These are phyloP conservation scores for Coprinopsis strossmayeri DNA, from an alignment of 768 basidiomycete genomes.

Conservation along the genomic window DNA sequence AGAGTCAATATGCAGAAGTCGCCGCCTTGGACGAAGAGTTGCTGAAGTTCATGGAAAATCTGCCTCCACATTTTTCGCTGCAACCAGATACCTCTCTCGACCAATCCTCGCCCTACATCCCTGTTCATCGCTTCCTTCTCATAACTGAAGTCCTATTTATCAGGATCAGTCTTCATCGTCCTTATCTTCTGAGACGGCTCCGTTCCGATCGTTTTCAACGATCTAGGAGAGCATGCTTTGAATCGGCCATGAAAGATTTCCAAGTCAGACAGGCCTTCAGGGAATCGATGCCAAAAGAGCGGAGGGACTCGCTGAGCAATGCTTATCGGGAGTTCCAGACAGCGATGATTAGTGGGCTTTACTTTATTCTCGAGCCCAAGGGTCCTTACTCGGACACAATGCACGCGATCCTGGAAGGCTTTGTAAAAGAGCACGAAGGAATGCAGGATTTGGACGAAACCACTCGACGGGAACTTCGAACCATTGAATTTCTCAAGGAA, in stretches of 20 bases:
- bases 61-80: constrained; percentile 76
- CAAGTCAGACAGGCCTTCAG: constrained; percentile 68
- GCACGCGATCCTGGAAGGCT: constrained; percentile 75
- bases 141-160: constrained; percentile 88
- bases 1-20: constrained; percentile 80
- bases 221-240: constrained; percentile 83
- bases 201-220: constrained; percentile 75
- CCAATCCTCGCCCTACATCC: constrained; percentile 54
- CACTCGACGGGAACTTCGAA: constrained; percentile 75
- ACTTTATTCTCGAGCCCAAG: constrained; percentile 72
- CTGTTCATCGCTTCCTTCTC: constrained; percentile 82
- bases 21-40: constrained; percentile 78
- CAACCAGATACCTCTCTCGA: constrained; percentile 77
- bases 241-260: constrained; percentile 85
- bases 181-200: constrained; percentile 78
- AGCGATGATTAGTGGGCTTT: constrained; percentile 86
- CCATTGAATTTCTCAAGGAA: constrained; percentile 73
- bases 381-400: constrained; percentile 64
- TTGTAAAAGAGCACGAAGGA: constrained; percentile 61
- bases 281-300: constrained; percentile 53
- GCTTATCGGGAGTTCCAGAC: constrained; percentile 86
- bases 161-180: constrained; percentile 78
- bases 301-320: constrained; percentile 65
- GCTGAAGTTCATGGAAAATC: constrained; percentile 61
- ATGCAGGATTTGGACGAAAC: constrained; percentile 75